Evolutionary conservation across 768 basidiomycete genomes (phyloP).

Genomic region (Amanita subjunquillea): DNA sequence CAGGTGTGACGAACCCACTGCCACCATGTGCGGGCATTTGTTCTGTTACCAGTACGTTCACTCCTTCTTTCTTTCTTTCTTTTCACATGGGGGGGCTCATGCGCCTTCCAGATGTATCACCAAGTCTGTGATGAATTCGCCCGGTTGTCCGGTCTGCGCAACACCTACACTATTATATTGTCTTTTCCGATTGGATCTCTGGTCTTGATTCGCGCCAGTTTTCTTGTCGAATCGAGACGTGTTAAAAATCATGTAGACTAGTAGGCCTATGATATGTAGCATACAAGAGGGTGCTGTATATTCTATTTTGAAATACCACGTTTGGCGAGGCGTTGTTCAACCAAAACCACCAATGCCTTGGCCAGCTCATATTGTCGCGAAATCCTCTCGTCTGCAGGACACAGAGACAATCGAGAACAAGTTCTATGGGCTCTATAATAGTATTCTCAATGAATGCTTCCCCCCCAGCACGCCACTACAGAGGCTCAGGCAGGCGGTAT

Average conservation of each 20-base stretch:
- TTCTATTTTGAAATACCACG: too few relatives aligned
- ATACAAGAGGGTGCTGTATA: not conserved
- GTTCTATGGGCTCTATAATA: too few relatives aligned
- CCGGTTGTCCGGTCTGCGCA: constrained; percentile 42
- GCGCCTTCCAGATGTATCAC: constrained; percentile 38
- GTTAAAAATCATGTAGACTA: not conserved
- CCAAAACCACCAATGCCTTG: too few relatives aligned
- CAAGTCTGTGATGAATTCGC: constrained; percentile 31
- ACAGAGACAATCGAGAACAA: too few relatives aligned
- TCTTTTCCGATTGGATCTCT: constrained; percentile 42
- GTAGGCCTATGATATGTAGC: not conserved
- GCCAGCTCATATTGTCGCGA: too few relatives aligned
- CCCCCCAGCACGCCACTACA: too few relatives aligned
- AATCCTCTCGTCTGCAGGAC: too few relatives aligned
- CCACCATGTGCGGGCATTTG: constrained; percentile 53
- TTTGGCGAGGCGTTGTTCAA: too few relatives aligned
- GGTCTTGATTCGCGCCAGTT: not conserved
- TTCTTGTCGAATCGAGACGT: not conserved
- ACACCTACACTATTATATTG: constrained; percentile 43
- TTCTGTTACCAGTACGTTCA: constrained; percentile 44
- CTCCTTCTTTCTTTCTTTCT: not conserved
- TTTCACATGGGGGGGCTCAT: not conserved
- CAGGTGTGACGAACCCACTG: constrained; percentile 41
- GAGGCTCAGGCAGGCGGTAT: too few relatives aligned
- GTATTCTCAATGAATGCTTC: too few relatives aligned